phyloP scores from a whole-genome alignment of 2,329 filamentous ascomycete genomes.

The Alternaria viburni region DNA sequence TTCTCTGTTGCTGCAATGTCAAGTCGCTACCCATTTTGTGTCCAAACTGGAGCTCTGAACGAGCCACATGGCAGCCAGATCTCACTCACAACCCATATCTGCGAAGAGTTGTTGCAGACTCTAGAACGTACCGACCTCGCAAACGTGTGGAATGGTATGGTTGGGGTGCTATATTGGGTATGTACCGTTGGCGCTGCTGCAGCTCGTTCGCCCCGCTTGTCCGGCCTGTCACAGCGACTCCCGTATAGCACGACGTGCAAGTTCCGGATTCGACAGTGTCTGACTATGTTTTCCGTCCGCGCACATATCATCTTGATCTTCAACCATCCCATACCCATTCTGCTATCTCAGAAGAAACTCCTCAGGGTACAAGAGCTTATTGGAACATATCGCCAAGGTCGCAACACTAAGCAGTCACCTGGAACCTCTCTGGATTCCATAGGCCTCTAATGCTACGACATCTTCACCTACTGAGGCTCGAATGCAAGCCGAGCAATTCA shows the following conservation, averaged over 20 bases:
- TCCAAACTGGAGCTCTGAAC: background rate
- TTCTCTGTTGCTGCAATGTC: constrained; percentile 39
- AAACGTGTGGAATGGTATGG: constrained; percentile 42
- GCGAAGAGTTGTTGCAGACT: constrained; percentile 28
- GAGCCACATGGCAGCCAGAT: background rate
- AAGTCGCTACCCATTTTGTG: constrained; percentile 14
- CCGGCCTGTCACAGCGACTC: background rate
- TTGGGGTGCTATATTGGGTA: constrained; percentile 46
- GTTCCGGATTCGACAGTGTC: constrained; percentile 33
- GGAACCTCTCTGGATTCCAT: background rate
- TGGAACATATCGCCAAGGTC: constrained; percentile 3
- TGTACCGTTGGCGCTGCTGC: constrained; percentile 40
- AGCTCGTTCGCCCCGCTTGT: constrained; percentile 18
- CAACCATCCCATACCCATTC: constrained; percentile 32
- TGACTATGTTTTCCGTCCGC: constrained; percentile 38
- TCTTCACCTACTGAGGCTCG: background rate
- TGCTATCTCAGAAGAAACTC: constrained; percentile 33
- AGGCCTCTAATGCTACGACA: background rate
- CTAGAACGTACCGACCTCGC: constrained; percentile 30
- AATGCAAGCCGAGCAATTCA: background rate
- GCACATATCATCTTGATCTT: constrained; percentile 35
- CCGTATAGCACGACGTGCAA: background rate
- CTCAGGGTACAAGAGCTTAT: constrained; percentile 38
- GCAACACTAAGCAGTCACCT: background rate
- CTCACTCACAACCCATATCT: constrained; percentile 18